These are phyloP conservation scores for Nicotiana knightiana DNA, from an alignment of 257 asterid species.

Conservation along the genomic window DNA sequence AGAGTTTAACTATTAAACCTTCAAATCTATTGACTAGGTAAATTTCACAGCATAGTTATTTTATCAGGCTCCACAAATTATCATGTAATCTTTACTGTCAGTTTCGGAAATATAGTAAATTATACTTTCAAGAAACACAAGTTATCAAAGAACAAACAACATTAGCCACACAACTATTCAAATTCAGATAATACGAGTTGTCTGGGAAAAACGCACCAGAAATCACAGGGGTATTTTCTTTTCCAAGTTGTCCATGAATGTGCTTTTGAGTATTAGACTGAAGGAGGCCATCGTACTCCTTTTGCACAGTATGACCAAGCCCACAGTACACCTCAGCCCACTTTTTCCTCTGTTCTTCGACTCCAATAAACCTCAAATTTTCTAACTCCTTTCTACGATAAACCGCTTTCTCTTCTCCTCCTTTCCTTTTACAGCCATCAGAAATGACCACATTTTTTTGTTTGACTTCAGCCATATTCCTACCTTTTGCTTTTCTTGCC, in stretches of 20 bases:
- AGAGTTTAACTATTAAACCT: neutral
- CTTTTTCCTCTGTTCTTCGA: conserved; percentile 61
- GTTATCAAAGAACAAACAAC: neutral
- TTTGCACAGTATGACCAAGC: conserved; percentile 36
- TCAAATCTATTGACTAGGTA: neutral
- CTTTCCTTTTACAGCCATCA: conserved; percentile 9
- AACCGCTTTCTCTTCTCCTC: conserved; percentile 31
- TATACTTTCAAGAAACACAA: neutral
- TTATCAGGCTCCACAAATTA: neutral
- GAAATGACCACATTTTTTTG: neutral
- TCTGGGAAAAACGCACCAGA: conserved; percentile 22
- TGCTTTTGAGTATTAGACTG: conserved; percentile 19
- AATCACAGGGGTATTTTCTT: conserved; percentile 20
- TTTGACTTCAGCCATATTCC: conserved; percentile 16
- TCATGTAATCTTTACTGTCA: neutral
- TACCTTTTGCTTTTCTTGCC: conserved; percentile 28
- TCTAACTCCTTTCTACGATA: conserved; percentile 61
- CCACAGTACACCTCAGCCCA: conserved; percentile 79
- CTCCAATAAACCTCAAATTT: conserved; percentile 47
- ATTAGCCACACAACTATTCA: neutral
- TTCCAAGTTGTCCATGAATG: conserved; percentile 35
- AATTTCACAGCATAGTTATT: neutral
- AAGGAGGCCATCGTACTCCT: conserved; percentile 55
- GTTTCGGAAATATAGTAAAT: neutral
- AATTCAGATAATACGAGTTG: neutral